Percentiles rank a stretch among this genome's conserved stretches.
These are phyloP conservation scores for Leishmania amazonensis DNA, from an alignment of 208 protist species.

Conservation along the genomic window DNA sequence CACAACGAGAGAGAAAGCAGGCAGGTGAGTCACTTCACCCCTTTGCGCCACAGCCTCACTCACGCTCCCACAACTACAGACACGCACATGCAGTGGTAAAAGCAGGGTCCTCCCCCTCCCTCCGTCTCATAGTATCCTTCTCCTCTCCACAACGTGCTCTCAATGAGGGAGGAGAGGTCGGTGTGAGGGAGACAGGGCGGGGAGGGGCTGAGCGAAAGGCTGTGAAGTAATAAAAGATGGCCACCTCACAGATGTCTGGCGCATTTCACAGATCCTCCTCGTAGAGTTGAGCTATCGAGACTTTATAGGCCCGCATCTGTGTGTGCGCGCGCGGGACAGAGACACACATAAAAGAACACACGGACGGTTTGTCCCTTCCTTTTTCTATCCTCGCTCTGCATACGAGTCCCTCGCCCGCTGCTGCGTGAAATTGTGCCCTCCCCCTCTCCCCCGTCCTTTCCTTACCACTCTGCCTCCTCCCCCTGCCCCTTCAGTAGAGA, in stretches of 20 bases:
- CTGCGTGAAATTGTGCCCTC: neutral
- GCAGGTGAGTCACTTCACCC: neutral
- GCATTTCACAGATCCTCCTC: neutral
- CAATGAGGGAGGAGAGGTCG: neutral
- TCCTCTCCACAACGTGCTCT: neutral
- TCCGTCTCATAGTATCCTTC: neutral
- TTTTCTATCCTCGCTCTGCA: neutral
- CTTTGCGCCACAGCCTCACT: neutral
- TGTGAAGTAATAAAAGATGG: neutral
- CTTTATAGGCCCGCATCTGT: neutral
- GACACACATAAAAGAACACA: neutral
- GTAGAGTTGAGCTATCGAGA: neutral
- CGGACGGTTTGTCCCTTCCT: neutral
- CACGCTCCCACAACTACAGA: neutral
- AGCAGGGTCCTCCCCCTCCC: neutral
- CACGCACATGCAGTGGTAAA: neutral
- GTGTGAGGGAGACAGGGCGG: neutral
- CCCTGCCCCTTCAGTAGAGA: neutral
- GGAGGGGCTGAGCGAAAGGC: neutral
- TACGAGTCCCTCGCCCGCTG: neutral
- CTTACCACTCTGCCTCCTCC: neutral
- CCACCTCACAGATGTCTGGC: neutral
- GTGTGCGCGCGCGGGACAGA: neutral
- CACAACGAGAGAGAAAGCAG: neutral
- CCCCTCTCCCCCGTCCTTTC: neutral